Base-by-base conservation (phyloP, 495 filamentous ascomycete genomes). In the Hypoxylon intermedium region DNA sequence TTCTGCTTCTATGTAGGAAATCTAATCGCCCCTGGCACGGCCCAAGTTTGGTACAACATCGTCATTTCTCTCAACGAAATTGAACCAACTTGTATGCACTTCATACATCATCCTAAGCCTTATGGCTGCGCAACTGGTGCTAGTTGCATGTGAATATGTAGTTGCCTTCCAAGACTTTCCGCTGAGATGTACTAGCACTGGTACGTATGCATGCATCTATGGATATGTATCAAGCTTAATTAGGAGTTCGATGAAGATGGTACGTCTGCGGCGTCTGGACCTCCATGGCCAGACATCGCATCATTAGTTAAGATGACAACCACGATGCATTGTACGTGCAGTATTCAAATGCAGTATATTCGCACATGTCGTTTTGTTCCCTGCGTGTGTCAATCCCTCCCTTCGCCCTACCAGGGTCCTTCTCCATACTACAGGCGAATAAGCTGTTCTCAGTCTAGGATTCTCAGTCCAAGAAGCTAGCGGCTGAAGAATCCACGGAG, bases 51-150 rank as follows among this genome's bases (percentile, higher is more conserved):
- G 46, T 37, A 62, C 33, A 13, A 19, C 46, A 11, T 56, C 34
- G 52, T 63, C 59, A 51, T 49, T 19, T 33, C 26, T 36, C 33
- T 28, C 41, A 47, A 46, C 41, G 28, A 49, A 49, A 49, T 37
- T 53, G 34, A 53, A 53, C 26, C 24, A 34, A 47, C 21, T 53
- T 34, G 18, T 44, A 61, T 54, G 53, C 49, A 58, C 49, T 45
- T 30, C 53, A 49, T 53, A 58, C 60, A 53, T 48, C 54, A 58
- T 63, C 34, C 33, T 28, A 48, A 58, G 47, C 48, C 48, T 53
- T 49, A 56, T 43, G 36, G 51, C 24, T 51, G 21, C 58, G 37
- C 45, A 18, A 40, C 31, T 36, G 43, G 15, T 28, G 19, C 30
- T 43, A 24, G 16, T 34, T 43, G 33, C 54, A 59, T 46, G 56